These are phyloP conservation scores for Ceratobasidium sp. DNA, from an alignment of 1,284 basidiomycete species.

Conservation along the genomic window DNA sequence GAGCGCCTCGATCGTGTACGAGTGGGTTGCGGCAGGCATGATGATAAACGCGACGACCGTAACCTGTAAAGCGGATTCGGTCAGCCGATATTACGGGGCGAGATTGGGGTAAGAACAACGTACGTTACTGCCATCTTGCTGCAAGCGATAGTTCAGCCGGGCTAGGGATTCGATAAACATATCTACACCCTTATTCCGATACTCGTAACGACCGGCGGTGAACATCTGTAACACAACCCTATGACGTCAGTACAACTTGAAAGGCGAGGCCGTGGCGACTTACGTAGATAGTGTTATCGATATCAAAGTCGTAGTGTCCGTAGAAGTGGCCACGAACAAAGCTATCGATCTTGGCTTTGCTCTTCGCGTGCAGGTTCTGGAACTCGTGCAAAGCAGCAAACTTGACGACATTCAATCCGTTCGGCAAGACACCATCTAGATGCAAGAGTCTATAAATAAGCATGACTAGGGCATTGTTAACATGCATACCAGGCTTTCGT, in stretches of 20 bases:
- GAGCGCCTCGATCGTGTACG: conserved; percentile 96
- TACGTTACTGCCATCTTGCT: conserved; percentile 78
- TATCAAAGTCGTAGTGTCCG: conserved; percentile 94
- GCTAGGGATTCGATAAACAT: conserved; percentile 99
- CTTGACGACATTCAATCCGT: conserved; percentile 98
- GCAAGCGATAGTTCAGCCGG: conserved; percentile 88
- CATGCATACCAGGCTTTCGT: conserved; percentile 74
- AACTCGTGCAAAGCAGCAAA: conserved; percentile 96
- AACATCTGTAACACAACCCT: conserved; percentile 71
- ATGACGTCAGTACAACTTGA: conserved; percentile 4
- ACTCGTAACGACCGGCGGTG: conserved; percentile 98
- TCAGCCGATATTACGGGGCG: neutral
- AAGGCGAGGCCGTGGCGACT: conserved; percentile 51
- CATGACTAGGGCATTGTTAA: conserved; percentile 50
- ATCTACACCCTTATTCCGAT: conserved; percentile 98
- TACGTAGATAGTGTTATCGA: conserved; percentile 95
- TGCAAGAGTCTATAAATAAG: neutral
- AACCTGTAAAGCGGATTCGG: conserved; percentile 46
- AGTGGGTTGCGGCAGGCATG: conserved; percentile 96
- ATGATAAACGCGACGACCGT: conserved; percentile 99
- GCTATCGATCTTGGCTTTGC: conserved; percentile 97
- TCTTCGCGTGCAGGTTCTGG: conserved; percentile 92
- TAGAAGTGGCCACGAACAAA: conserved; percentile 98
- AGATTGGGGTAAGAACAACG: neutral
- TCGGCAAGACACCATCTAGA: conserved; percentile 94